Percentiles rank a stretch among this genome's conserved stretches.
Conservation (phyloP, 2,329 filamentous ascomycete genomes). For the Trichophyton verrucosum region DNA sequence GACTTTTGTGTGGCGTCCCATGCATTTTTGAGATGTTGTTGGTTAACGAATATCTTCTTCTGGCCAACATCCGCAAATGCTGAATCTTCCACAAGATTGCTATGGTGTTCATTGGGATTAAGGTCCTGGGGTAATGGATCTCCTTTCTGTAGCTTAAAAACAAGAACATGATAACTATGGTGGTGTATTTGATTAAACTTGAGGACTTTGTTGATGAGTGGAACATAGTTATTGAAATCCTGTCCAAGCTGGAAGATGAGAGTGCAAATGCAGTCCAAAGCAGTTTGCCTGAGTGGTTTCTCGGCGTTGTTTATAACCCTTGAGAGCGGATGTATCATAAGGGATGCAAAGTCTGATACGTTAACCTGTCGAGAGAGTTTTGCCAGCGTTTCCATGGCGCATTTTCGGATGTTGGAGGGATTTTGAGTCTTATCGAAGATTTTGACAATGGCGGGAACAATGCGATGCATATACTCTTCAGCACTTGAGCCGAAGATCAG, state of each 20-base stretch:
- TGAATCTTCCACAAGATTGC: conserved; percentile 65
- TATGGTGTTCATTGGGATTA: conserved; percentile 71
- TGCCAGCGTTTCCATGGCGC: conserved; percentile 86
- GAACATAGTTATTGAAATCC: conserved; percentile 89
- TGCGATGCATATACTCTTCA: conserved; percentile 98
- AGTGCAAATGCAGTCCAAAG: conserved; percentile 86
- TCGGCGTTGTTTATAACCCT: conserved; percentile 67
- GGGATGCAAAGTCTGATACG: conserved; percentile 88
- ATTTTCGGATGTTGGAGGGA: conserved; percentile 65
- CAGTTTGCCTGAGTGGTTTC: conserved; percentile 60
- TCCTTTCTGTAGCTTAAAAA: conserved; percentile 85
- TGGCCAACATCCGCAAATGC: conserved; percentile 71
- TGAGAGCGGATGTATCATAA: conserved; percentile 88
- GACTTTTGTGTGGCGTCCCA: conserved; percentile 97
- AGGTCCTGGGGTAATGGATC: conserved; percentile 92
- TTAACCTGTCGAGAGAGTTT: conserved; percentile 94
- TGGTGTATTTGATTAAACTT: conserved; percentile 71
- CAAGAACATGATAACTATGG: conserved; percentile 80
- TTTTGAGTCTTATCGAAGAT: conserved; percentile 85
- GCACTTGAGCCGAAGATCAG: conserved; percentile 89
- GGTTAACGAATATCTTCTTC: conserved; percentile 94
- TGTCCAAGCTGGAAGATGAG: conserved; percentile 91
- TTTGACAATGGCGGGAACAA: conserved; percentile 86
- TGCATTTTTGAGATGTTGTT: conserved; percentile 89
- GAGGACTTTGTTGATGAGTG: conserved; percentile 80